phyloP scores from a whole-genome alignment of 345 rosid species.

The Rhodomyrtus tomentosa region DNA sequence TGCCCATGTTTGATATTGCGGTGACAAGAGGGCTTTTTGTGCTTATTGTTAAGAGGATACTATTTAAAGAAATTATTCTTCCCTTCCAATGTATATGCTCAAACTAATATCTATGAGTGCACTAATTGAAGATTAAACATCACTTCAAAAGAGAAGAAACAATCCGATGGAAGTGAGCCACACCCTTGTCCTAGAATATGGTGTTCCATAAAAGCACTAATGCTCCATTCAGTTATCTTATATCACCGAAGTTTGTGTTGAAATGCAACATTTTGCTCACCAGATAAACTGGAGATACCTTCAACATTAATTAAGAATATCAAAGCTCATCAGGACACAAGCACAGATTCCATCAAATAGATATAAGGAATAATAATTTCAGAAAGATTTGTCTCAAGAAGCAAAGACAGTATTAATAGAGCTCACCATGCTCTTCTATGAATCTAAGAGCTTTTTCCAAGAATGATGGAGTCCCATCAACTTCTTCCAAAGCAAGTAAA shows the following conservation, averaged over 20 bases:
- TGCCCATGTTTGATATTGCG: not conserved
- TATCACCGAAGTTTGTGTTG: not conserved
- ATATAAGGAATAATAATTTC: not conserved
- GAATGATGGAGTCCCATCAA: constrained; percentile 95
- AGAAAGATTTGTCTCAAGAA: not conserved
- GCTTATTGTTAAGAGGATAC: not conserved
- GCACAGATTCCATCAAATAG: not conserved
- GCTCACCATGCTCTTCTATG: constrained; percentile 84
- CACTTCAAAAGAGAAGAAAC: not conserved
- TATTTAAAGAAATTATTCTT: not conserved
- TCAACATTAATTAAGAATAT: not conserved
- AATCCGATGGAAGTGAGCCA: not conserved
- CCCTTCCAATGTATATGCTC: not conserved
- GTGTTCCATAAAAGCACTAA: not conserved
- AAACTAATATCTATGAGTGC: not conserved
- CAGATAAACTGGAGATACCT: not conserved
- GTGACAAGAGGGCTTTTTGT: not conserved
- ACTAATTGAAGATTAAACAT: not conserved
- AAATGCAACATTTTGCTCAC: not conserved
- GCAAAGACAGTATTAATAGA: not conserved
- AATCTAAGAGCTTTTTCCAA: constrained; percentile 93
- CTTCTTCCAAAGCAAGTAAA: constrained; percentile 93
- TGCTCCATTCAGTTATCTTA: not conserved
- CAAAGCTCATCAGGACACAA: not conserved
- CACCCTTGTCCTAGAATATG: not conserved